phyloP scores from a whole-genome alignment of 352 stramenopile genomes.

The Pythium myriotylum region DNA sequence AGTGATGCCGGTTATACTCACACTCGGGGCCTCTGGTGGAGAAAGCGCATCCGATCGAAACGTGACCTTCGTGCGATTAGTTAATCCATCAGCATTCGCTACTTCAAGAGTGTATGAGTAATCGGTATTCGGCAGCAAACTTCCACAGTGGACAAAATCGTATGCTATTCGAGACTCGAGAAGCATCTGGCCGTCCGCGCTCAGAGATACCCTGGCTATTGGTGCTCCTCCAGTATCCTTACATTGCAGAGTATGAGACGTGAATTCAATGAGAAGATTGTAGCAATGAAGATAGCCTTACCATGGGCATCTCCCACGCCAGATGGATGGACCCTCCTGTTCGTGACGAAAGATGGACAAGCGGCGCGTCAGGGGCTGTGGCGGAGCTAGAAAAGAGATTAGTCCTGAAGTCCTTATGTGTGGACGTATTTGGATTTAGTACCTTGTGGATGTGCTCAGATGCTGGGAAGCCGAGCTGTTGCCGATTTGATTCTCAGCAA shows the following conservation, averaged over 20 bases:
- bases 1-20: slow-evolving; percentile 17
- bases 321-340: slow-evolving; percentile 42
- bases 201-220: slow-evolving; percentile 42
- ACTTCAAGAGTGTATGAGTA: slow-evolving; percentile 53
- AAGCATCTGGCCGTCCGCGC: slow-evolving; percentile 29
- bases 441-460: slow-evolving; percentile 29
- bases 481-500: slow-evolving; percentile 38
- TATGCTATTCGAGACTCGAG: slow-evolving; percentile 27
- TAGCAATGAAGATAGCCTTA: slow-evolving; percentile 16
- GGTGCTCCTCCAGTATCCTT: slow-evolving; percentile 47
- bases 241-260: background rate
- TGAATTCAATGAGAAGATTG: background rate
- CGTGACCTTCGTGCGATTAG: slow-evolving; percentile 23
- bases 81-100: slow-evolving; percentile 42
- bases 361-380: slow-evolving; percentile 30
- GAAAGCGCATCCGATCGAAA: slow-evolving; percentile 31
- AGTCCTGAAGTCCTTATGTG: background rate
- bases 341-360: slow-evolving; percentile 21
- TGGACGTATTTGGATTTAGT: background rate
- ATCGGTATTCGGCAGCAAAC: slow-evolving; percentile 19
- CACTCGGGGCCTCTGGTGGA: slow-evolving; percentile 13
- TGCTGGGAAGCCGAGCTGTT: slow-evolving; percentile 30
- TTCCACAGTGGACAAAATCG: slow-evolving; percentile 41
- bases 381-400: slow-evolving; percentile 21
- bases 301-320: slow-evolving; percentile 37